Evolutionary conservation across 176 grass and related monocot species (phyloP).

Genomic region (Saccharum spontaneum): DNA sequence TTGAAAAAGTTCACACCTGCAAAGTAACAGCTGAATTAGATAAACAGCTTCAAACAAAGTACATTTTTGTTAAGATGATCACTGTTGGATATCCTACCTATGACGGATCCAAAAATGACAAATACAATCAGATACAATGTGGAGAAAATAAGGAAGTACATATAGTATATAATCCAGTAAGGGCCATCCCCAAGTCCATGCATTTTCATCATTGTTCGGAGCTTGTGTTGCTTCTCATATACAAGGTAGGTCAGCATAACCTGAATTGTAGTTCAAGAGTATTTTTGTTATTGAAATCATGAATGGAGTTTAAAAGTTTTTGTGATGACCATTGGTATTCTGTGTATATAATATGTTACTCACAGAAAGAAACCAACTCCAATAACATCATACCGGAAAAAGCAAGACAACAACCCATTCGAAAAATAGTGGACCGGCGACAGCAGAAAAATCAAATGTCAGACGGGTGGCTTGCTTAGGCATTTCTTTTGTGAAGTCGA

Average conservation of each 20-base stretch:
- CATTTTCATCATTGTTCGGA: constrained; percentile 99
- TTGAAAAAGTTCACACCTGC: constrained; percentile 90
- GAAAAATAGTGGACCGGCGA: constrained; percentile 53
- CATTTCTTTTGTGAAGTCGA: constrained; percentile 65
- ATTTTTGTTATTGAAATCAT: not conserved
- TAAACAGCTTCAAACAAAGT: not conserved
- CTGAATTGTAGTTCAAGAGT: constrained; percentile 44
- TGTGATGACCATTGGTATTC: not conserved
- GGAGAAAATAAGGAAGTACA: constrained; percentile 83
- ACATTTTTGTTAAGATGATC: not conserved
- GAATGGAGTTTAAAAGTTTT: constrained; percentile 22
- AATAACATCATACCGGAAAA: constrained; percentile 60
- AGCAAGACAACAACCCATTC: constrained; percentile 56
- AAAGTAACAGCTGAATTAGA: constrained; percentile 35
- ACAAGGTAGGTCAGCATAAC: constrained; percentile 85
- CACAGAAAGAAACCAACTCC: not conserved
- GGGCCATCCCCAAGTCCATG: constrained; percentile 85
- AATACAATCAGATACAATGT: constrained; percentile 69
- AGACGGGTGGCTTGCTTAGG: constrained; percentile 50
- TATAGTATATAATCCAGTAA: constrained; percentile 92
- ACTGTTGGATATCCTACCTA: constrained; percentile 55
- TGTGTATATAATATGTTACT: not conserved
- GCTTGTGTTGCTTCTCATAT: constrained; percentile 95
- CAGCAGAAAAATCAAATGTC: constrained; percentile 55
- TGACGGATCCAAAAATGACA: constrained; percentile 77